Percentiles rank a stretch among this genome's conserved stretches.
Conservation (phyloP, 140 eudicot genomes). For the Senecio squalidus region DNA sequence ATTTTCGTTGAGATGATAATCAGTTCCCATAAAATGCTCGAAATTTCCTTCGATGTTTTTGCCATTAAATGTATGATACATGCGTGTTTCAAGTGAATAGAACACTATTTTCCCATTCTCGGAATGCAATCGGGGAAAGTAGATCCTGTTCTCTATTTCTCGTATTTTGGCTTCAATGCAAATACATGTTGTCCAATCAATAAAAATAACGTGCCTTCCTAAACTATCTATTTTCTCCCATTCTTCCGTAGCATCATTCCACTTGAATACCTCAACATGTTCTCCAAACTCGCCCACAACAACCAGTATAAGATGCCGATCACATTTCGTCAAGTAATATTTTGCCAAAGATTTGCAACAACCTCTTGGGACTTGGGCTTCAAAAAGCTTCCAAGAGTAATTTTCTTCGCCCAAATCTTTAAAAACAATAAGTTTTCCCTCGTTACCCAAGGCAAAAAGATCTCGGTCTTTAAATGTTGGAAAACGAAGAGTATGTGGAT, state of each 20-base stretch:
- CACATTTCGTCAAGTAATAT: not conserved
- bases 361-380: not conserved
- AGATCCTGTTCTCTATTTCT: not conserved
- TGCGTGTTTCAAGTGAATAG: not conserved
- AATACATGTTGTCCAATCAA: not conserved
- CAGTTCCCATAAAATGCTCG: not conserved
- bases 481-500: not conserved
- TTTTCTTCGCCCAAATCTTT: not conserved
- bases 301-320: not conserved
- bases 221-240: conserved; percentile 2
- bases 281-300: not conserved
- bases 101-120: not conserved
- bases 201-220: not conserved
- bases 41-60: not conserved
- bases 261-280: not conserved
- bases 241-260: not conserved
- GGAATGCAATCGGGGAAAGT: not conserved
- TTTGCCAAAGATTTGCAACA: not conserved
- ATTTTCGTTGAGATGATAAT: not conserved
- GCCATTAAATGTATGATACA: not conserved
- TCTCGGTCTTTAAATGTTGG: not conserved
- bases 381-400: not conserved
- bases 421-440: not conserved
- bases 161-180: not conserved
- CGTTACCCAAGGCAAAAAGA: not conserved